A percentile compares a stretch with the other conserved stretches of the same genome.
Evolutionary conservation across 768 basidiomycete species (phyloP).

Genomic region (Kwoniella pini): DNA sequence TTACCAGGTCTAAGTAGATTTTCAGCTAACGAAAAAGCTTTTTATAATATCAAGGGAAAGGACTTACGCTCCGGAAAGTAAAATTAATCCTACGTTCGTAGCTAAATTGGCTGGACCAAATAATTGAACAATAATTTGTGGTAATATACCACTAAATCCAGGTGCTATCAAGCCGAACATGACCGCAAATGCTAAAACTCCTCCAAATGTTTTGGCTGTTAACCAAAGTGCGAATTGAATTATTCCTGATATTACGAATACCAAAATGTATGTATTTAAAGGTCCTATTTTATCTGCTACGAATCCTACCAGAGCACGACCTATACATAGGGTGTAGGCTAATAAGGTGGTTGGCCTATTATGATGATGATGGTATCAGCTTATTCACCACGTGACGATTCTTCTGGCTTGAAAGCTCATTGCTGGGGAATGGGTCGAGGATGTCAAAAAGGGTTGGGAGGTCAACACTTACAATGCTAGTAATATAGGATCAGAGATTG

Average conservation of each 20-base stretch:
- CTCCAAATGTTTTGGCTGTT: conserved; percentile 33
- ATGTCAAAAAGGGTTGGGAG: background rate
- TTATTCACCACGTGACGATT: too few species aligned
- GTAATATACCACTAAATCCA: conserved; percentile 30
- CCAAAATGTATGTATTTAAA: conserved; percentile 41
- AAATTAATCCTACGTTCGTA: conserved; percentile 33
- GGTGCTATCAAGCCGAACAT: conserved; percentile 38
- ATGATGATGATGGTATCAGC: too few species aligned
- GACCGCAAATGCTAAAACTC: conserved; percentile 33
- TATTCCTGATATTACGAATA: conserved; percentile 27
- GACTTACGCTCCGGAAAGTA: conserved; percentile 14
- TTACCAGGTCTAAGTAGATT: conserved; percentile 22
- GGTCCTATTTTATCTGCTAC: conserved; percentile 45
- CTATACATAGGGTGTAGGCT: conserved; percentile 29
- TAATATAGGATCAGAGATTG: conserved; percentile 18
- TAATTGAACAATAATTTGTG: conserved; percentile 34
- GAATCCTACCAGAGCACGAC: conserved; percentile 37
- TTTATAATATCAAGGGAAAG: background rate
- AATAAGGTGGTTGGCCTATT: conserved; percentile 29
- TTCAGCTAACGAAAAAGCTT: background rate
- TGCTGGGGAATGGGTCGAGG: too few species aligned
- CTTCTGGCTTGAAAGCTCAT: too few species aligned
- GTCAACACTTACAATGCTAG: conserved; percentile 24
- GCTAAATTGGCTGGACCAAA: conserved; percentile 40
- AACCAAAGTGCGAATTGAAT: conserved; percentile 42